Evolutionary conservation across 257 asterid species (phyloP), one percentile per base, ranked within the genome.

Genomic region (Petunia axillaris): DNA sequence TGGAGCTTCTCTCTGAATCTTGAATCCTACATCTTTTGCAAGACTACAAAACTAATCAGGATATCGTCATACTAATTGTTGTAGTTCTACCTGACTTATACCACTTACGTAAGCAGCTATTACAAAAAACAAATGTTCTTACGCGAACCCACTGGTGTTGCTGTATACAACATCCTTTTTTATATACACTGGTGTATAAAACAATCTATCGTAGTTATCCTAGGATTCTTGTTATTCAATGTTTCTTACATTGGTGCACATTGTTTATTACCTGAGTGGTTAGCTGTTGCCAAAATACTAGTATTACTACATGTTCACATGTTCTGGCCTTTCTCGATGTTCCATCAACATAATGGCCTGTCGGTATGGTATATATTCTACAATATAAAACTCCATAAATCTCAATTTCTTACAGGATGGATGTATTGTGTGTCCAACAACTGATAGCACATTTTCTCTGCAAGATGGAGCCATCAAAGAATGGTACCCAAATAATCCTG

Each of bases 401-500:
- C 60, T 52, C 57, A 37, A 2, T 57, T 80, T 81, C 70, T 64
- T 71, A 66, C 88, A 95, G 99, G 98, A 95, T 81, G 99, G 99
- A 11, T 93, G 99, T 66, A 93, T 95, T 3, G 92, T 95, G 43
- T 93, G 98, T 88, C 99, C 98, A 8, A 79, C 98, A 53, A 95
- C 99, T 0, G 98, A 95, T 67, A 95, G 98, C 92, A 92, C 98
- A 6, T 95, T 95, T 76, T 93, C 89, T 83, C 87, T 95, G 76
- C 89, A 78, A 70, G 91, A 90, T 0, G 99, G 99, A 82, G 92
- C 89, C 38, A 88, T 93, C 84, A 95, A 93, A 80, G 98, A 95
- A 48, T 95, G 99, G 99, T 95, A 93, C 75, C 98, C 99, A 1
- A 93, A 92, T 74, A 95, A 93, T 79, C 97, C 97, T 3, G 95